phyloP scores from a whole-genome alignment of 1,139 yeast genomes.

The Geotrichum citri-aurantii region DNA sequence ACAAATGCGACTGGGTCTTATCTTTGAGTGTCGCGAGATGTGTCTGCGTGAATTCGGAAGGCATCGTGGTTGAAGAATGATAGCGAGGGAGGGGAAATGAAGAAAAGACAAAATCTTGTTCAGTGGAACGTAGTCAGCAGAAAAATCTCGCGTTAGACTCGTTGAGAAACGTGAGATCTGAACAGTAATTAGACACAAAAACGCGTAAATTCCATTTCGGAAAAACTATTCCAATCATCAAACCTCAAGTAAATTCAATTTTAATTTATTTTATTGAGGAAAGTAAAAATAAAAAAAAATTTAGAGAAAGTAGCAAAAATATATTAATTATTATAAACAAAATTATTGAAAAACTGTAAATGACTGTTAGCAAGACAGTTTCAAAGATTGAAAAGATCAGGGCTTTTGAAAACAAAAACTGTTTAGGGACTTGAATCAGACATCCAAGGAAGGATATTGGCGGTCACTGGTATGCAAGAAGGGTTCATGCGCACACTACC shows the following conservation, averaged over 20 bases:
- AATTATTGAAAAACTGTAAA: not conserved
- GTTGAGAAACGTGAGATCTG: not conserved
- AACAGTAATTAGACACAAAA: not conserved
- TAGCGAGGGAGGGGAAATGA: too few relatives aligned
- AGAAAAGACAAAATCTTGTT: not conserved
- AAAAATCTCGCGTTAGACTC: not conserved
- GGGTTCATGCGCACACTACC: constrained; percentile 79
- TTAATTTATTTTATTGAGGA: not conserved
- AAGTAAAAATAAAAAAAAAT: not conserved
- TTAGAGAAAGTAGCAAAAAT: not conserved
- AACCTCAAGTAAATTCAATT: too few relatives aligned
- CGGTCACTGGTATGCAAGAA: constrained; percentile 81
- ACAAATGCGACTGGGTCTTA: constrained; percentile 30
- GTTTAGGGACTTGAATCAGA: constrained; percentile 39
- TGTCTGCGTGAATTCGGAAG: constrained; percentile 21
- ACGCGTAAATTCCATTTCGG: too few relatives aligned
- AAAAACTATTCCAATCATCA: too few relatives aligned
- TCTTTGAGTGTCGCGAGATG: constrained; percentile 24
- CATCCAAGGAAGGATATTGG: constrained; percentile 64
- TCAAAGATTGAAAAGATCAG: not conserved
- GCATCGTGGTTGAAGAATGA: not conserved
- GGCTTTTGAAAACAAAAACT: not conserved
- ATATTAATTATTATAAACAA: not conserved
- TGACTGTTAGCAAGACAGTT: not conserved
- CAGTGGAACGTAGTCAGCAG: not conserved